Evolutionary conservation across 192 early-diverging fungal genomes (phyloP), one percentile per base, ranked within the genome.

Genomic region (Coemansia sp.): DNA sequence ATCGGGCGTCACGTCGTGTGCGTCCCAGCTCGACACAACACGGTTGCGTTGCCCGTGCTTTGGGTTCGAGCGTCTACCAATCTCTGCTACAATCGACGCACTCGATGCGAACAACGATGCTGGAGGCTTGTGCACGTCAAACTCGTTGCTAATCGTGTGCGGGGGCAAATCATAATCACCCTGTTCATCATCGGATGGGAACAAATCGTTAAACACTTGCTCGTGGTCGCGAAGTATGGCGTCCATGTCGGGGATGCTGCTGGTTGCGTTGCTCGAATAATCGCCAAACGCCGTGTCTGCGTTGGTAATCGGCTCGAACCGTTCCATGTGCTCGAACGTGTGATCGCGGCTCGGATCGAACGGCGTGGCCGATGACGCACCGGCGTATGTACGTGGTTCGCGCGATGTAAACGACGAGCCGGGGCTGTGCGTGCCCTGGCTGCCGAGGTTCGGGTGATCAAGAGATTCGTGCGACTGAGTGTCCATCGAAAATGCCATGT

Each of bases 391-490:
- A 8, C 1, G 31, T 6, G 31, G 31, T 7, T 35, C 6, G 31
- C 31, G 48, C 57, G 61, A 68, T 26, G 47, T 7, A 3, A 65
- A 11, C 39, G 74, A 71, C 31, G 22, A 14, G 16, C 54, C 72
- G 11, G 66, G 59, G 23, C 61, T 52, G 23, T n/a, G 27, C 39
- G 68, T 58, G 23, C 61, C 63, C 68, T 80, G 77, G 62, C 77
- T 80, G 38, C 72, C 77, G 61, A 80, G 56, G 27, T 80, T 80
- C 14, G 71, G 77, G 21, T 80, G 77, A 22, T 80, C 77, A 29
- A 74, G 68, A 39, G 77, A 74, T 59, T 71, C 71, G 1, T 50
- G 19, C 55, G 71, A 80, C 26, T n/a, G 55, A 7, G 45, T 64
- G 14, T 53, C 62, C 54, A 62, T 41, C 31, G 63, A 65, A n/a